phyloP scores from a whole-genome alignment of 1,139 yeast species.

The Pneumocystis sp. region DNA sequence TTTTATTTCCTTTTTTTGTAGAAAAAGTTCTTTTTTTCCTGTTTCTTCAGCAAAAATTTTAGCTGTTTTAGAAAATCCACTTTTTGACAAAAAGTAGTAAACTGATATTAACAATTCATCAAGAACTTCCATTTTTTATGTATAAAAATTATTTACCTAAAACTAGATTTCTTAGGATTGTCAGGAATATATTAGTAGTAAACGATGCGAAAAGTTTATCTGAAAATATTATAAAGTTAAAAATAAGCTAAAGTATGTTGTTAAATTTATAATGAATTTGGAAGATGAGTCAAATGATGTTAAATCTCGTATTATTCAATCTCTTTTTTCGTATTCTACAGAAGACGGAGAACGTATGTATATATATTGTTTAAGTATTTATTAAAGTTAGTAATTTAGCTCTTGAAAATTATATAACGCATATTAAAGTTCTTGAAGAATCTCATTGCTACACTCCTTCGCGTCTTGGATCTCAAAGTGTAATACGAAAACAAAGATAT shows the following conservation, averaged over 20 bases:
- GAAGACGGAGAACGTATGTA: neutral
- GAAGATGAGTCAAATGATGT: neutral
- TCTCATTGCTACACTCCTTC: slow-evolving; percentile 32
- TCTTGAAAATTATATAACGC: slow-evolving; percentile 40
- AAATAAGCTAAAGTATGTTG: neutral
- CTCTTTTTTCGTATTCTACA: neutral
- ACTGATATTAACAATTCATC: neutral
- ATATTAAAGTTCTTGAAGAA: slow-evolving; percentile 38
- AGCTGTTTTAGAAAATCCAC: neutral
- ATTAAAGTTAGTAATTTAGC: neutral
- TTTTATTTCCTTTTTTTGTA: neutral
- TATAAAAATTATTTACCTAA: too few species aligned
- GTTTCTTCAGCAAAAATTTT: neutral
- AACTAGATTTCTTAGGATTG: too few species aligned
- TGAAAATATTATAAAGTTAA: neutral
- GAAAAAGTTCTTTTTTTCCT: neutral
- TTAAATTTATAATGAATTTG: neutral
- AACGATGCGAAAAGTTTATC: neutral
- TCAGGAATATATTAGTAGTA: too few species aligned
- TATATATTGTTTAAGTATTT: neutral
- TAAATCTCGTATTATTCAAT: neutral
- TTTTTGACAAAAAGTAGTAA: neutral
- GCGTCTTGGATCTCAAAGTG: slow-evolving; percentile 31
- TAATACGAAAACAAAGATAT: slow-evolving; percentile 30
- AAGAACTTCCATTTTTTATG: neutral